Conservation (phyloP, 441 rosid species). For the Populus tomentosa region DNA sequence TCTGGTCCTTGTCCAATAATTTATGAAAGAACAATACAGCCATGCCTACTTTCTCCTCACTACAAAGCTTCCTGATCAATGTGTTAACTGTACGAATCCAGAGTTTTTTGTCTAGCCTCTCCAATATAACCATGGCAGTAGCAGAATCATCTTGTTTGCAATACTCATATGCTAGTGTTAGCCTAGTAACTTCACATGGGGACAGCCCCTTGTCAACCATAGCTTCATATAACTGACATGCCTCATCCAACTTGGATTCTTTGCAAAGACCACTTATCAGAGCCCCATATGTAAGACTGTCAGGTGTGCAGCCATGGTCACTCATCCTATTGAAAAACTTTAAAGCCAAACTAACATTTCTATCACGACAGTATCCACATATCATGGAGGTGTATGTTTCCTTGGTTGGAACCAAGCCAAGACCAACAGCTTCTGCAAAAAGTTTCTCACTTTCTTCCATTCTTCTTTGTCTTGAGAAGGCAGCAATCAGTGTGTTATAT, state of each 20-base stretch:
- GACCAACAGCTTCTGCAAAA: conserved; percentile 41
- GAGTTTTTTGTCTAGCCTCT: conserved; percentile 63
- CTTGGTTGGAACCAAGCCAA: conserved; percentile 67
- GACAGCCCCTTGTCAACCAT: conserved; percentile 71
- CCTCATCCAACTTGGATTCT: conserved; percentile 66
- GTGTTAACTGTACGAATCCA: conserved; percentile 80
- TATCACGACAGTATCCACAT: conserved; percentile 61
- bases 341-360: conserved; percentile 42
- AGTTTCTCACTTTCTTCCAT: conserved; percentile 67
- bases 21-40: conserved; percentile 76
- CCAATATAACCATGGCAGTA: conserved; percentile 71
- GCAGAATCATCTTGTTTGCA: conserved; percentile 78
- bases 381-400: conserved; percentile 88
- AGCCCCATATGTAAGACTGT: conserved; percentile 72
- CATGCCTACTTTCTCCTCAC: conserved; percentile 75
- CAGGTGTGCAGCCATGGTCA: conserved; percentile 56
- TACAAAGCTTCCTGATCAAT: conserved; percentile 75
- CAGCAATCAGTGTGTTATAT: conserved; percentile 61
- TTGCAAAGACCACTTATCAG: conserved; percentile 80
- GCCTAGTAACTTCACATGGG: conserved; percentile 75
- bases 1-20: conserved; percentile 54
- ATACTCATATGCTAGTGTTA: conserved; percentile 74
- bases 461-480: conserved; percentile 61
- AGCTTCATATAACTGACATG: conserved; percentile 51
- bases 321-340: conserved; percentile 57